A percentile compares a stretch with the other conserved stretches of the same genome.
Conservation (phyloP, 2,329 filamentous ascomycete species). For the Helotiales sp. region DNA sequence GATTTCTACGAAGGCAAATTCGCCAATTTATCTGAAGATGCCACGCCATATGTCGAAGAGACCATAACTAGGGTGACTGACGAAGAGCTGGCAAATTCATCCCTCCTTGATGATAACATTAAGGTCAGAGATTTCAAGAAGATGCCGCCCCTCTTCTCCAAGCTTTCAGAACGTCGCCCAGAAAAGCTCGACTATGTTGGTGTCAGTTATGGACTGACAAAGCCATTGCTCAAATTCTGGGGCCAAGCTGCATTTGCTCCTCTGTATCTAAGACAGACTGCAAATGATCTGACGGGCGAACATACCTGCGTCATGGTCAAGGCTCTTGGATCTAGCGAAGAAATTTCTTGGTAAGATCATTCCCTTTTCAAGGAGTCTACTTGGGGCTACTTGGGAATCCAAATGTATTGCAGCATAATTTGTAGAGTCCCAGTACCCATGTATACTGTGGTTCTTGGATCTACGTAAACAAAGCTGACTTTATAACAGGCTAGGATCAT, state of each 20-base stretch:
- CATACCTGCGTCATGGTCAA: constrained; percentile 98
- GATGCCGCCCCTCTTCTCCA: constrained; percentile 93
- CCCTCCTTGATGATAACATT: constrained; percentile 84
- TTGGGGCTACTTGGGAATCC: not conserved
- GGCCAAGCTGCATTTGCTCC: constrained; percentile 85
- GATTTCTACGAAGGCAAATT: constrained; percentile 98
- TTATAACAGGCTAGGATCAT: constrained; percentile 72
- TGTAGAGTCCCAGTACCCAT: not conserved
- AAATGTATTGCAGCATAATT: not conserved
- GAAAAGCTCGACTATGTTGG: constrained; percentile 88
- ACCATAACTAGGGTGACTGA: constrained; percentile 82
- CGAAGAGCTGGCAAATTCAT: constrained; percentile 75
- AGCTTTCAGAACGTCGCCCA: constrained; percentile 81
- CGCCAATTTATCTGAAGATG: constrained; percentile 77
- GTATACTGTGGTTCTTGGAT: not conserved
- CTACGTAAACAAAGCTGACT: not conserved
- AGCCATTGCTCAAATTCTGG: constrained; percentile 93
- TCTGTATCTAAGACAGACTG: constrained; percentile 91
- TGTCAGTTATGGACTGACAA: constrained; percentile 92
- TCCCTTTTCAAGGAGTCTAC: not conserved
- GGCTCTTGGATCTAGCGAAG: constrained; percentile 70
- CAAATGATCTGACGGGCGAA: constrained; percentile 95
- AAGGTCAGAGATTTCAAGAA: constrained; percentile 86
- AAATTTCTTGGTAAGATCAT: constrained; percentile 63
- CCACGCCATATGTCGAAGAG: constrained; percentile 54